These are phyloP conservation scores for Grigorovia transvaalensis DNA, from an alignment of 805 yeast genomes.

Conservation along the genomic window DNA sequence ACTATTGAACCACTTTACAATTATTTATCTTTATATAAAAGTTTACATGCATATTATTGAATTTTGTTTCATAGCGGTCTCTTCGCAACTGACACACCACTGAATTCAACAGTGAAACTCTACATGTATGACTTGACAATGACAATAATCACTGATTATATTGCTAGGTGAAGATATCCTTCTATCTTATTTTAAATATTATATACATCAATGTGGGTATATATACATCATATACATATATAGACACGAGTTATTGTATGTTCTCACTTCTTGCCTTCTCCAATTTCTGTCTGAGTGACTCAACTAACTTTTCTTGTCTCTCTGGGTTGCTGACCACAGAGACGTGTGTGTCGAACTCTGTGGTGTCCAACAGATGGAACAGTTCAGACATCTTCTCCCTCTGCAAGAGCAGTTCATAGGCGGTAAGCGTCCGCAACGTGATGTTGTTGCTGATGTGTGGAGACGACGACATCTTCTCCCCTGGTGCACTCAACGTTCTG, in stretches of 20 bases:
- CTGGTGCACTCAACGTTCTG: not conserved
- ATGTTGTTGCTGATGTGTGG: constrained; percentile 10
- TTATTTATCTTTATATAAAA: too few relatives aligned
- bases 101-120: too few relatives aligned
- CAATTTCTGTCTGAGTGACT: constrained; percentile 8
- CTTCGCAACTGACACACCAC: too few relatives aligned
- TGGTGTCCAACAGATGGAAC: constrained; percentile 20
- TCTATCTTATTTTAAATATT: too few relatives aligned
- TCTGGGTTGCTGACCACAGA: constrained; percentile 8
- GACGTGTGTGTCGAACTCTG: constrained; percentile 10
- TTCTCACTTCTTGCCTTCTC: not conserved
- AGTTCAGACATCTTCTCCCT: constrained; percentile 24
- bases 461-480: not conserved
- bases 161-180: too few relatives aligned
- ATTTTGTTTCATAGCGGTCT: too few relatives aligned
- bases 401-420: constrained; percentile 20
- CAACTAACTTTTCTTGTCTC: constrained; percentile 13
- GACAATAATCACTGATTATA: too few relatives aligned
- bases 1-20: too few relatives aligned
- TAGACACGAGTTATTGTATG: not conserved
- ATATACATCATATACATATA: not conserved
- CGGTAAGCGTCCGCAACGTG: constrained; percentile 24
- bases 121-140: too few relatives aligned
- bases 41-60: too few relatives aligned
- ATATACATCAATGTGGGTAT: not conserved